Evolutionary conservation across 768 basidiomycete species (phyloP).

Genomic region (Rhizopogon rudus): DNA sequence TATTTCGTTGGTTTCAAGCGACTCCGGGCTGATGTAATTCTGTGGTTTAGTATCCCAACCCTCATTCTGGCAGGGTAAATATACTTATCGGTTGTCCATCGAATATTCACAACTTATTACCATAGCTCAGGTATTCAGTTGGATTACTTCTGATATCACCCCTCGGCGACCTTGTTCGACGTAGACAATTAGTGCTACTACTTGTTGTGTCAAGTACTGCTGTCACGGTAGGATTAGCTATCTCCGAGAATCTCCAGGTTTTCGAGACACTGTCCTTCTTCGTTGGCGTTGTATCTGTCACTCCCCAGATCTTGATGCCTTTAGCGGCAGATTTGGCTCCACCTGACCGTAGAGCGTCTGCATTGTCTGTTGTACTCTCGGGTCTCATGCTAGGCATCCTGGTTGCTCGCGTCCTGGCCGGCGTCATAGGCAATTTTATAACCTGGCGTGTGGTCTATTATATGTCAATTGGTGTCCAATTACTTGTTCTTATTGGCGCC

Average conservation of each 20-base stretch:
- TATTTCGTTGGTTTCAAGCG: background rate
- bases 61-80: conserved; percentile 62
- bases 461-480: conserved; percentile 69
- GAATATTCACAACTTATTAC: background rate
- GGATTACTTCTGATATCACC: conserved; percentile 77
- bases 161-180: conserved; percentile 75
- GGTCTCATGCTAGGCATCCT: conserved; percentile 70
- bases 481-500: conserved; percentile 47
- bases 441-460: conserved; percentile 77
- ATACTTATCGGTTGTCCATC: background rate
- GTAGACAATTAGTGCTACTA: conserved; percentile 63
- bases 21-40: conserved; percentile 10
- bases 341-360: conserved; percentile 63
- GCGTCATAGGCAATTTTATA: conserved; percentile 67
- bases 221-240: conserved; percentile 67
- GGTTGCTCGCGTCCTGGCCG: conserved; percentile 68
- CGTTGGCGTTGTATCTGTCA: conserved; percentile 66
- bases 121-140: conserved; percentile 50
- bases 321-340: conserved; percentile 80
- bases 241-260: conserved; percentile 51
- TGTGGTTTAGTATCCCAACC: conserved; percentile 48
- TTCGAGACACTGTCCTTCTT: conserved; percentile 71
- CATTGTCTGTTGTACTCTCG: conserved; percentile 70
- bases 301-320: conserved; percentile 72
- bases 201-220: conserved; percentile 48